Evolutionary conservation across 2,329 filamentous ascomycete species (phyloP).

Genomic region (Nigrospora osmanthi): DNA sequence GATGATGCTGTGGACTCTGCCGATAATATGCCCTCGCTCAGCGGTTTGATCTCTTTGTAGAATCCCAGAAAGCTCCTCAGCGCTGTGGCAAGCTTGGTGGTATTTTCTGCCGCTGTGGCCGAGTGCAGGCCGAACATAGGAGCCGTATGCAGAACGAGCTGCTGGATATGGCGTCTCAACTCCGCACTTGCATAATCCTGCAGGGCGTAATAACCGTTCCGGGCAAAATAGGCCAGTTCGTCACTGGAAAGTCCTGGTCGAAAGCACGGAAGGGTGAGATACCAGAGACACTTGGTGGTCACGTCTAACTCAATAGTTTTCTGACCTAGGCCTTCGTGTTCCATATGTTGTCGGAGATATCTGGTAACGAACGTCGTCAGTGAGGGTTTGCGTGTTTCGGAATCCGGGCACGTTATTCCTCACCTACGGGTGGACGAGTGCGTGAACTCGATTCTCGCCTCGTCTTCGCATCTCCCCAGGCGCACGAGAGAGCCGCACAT

Average conservation of each 20-base stretch:
- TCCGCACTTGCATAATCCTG: constrained; percentile 28
- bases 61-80: neutral
- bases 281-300: constrained; percentile 22
- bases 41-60: neutral
- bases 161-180: constrained; percentile 21
- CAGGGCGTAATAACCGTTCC: constrained; percentile 23
- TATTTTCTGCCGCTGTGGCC: constrained; percentile 2
- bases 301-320: constrained; percentile 20
- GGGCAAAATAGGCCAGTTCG: constrained; percentile 6
- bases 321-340: constrained; percentile 1
- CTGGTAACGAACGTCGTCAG: neutral
- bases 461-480: constrained; percentile 10
- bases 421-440: constrained; percentile 28
- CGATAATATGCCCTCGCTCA: too few relatives aligned
- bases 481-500: constrained; percentile 29
- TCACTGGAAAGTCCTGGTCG: constrained; percentile 4
- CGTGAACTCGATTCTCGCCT: constrained; percentile 25
- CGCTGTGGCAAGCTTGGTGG: constrained; percentile 5
- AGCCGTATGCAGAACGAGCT: neutral
- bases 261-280: constrained; percentile 26
- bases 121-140: neutral
- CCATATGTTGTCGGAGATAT: constrained; percentile 6
- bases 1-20: too few relatives aligned
- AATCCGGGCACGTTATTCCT: constrained; percentile 1
- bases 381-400: neutral